Evolutionary conservation across 106 monocot genomes (phyloP), one percentile per base, ranked within the genome.

Genomic region (Amphibolis antarctica): DNA sequence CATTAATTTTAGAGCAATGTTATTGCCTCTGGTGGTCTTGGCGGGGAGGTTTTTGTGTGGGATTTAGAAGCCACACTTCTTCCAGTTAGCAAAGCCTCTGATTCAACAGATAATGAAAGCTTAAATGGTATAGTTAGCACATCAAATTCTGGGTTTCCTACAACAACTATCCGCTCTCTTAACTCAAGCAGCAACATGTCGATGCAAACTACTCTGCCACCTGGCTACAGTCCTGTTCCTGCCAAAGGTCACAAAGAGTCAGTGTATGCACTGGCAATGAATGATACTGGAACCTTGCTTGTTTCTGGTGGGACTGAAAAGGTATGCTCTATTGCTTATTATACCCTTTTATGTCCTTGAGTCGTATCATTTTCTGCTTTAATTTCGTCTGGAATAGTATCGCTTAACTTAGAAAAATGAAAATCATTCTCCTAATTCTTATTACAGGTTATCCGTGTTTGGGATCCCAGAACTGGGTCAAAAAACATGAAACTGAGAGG

Each of bases 261-360:
- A 42, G 96, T 98, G 24, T 98, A 98, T 98, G 90, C 96, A 17
- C 71, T 98, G 42, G 90, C 86, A 59, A 98, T 98, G 96, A 98
- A 87, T 81, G 86, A 90, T 61, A 78, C 61, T 49, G 96, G 96
- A 56, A 91, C 70, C 28, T 44, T 90, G 66, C 86, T 98, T 67
- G 90, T 91, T 51, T 98, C 96, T 76, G 96, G 96, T 48, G 96
- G 96, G 66, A 98, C 90, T 31, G 96, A 98, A 72, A 98, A 98
- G 84, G 94, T 80, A 69, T 24, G 13, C 28, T 66, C 29, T 45
- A 28, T 61, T 62, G 15, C 46, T 48, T 73, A 46, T 27, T 3
- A 22, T 24, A 15, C 57, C 14, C 27, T 57, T 57, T 49, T 57
- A 28, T 57, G 57, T 57, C 28, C 12, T 28, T 57, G 14, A 36